Evolutionary conservation across 495 filamentous ascomycete species (phyloP).

Genomic region (Tuber microsphaerosporum): DNA sequence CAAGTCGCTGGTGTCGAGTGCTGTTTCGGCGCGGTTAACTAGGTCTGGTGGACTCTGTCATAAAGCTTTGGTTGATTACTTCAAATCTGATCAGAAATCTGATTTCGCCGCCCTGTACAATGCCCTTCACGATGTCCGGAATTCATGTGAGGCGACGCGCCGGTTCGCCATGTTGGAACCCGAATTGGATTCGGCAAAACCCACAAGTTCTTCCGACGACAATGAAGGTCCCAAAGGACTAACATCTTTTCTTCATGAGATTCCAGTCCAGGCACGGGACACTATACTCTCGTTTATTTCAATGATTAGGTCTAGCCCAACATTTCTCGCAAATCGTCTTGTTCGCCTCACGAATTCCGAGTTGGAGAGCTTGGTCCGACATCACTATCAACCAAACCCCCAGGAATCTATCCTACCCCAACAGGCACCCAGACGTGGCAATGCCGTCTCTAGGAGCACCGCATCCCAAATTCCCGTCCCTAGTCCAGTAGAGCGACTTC

Average conservation of each 20-base stretch:
- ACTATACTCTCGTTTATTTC: conserved; percentile 71
- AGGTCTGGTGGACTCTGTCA: conserved; percentile 71
- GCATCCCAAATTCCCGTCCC: conserved; percentile 45
- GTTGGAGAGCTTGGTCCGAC: conserved; percentile 63
- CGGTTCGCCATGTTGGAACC: conserved; percentile 62
- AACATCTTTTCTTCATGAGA: conserved; percentile 69
- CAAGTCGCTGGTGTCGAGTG: conserved; percentile 62
- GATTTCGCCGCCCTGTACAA: conserved; percentile 81
- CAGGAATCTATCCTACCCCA: conserved; percentile 75
- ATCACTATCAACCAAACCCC: conserved; percentile 67
- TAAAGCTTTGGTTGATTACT: conserved; percentile 76
- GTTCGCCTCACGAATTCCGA: conserved; percentile 64
- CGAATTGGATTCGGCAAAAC: conserved; percentile 51
- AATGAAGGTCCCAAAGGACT: conserved; percentile 43
- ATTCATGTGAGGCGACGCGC: conserved; percentile 67
- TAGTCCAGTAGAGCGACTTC: conserved; percentile 60
- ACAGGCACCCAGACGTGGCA: conserved; percentile 53
- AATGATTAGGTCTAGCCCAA: conserved; percentile 72
- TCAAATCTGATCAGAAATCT: conserved; percentile 82
- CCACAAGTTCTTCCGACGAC: conserved; percentile 42
- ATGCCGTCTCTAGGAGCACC: conserved; percentile 39
- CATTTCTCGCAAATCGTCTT: conserved; percentile 77
- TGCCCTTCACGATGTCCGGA: conserved; percentile 78
- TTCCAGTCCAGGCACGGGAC: conserved; percentile 66
- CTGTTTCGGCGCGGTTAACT: conserved; percentile 70